Conservation (phyloP, 1,139 yeast genomes). For the Barnettozyma hawaiiensis region DNA sequence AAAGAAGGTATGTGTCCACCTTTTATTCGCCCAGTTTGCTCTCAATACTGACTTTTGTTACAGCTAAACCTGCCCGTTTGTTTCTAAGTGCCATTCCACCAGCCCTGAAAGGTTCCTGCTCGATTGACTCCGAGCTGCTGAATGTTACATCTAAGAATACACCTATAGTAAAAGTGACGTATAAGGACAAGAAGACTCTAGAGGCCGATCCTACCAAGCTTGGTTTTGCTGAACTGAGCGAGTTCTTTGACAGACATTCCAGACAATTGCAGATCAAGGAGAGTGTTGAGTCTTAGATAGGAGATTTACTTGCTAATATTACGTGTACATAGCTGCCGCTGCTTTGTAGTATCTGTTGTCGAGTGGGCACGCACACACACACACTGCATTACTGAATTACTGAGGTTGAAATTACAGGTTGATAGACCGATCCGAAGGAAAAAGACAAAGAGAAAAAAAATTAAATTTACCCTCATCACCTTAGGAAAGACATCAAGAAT, state of each 20-base stretch:
- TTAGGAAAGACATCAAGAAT: too few species aligned
- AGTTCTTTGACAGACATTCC: conserved; percentile 62
- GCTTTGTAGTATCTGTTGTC: neutral
- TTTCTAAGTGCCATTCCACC: conserved; percentile 80
- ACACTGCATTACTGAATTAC: too few species aligned
- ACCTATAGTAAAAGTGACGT: conserved; percentile 68
- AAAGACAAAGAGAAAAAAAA: neutral
- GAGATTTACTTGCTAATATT: neutral
- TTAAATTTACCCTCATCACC: neutral
- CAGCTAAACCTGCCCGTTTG: conserved; percentile 73
- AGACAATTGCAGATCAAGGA: conserved; percentile 64
- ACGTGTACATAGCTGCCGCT: conserved; percentile 1
- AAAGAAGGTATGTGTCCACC: conserved; percentile 48
- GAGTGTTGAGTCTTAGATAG: conserved; percentile 41
- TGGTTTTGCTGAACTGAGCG: conserved; percentile 49
- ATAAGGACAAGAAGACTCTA: conserved; percentile 68
- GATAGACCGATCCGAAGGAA: neutral
- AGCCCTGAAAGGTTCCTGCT: conserved; percentile 46
- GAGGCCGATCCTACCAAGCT: conserved; percentile 58
- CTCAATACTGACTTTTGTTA: neutral
- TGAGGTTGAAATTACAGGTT: too few species aligned
- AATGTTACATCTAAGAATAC: conserved; percentile 38
- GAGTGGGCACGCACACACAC: too few species aligned
- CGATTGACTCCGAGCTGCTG: conserved; percentile 51
- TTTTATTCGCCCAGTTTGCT: neutral